Percentiles rank a stretch among this genome's conserved stretches.
Conservation (phyloP, 1,284 basidiomycete species). For the Fomitopsis palustris region DNA sequence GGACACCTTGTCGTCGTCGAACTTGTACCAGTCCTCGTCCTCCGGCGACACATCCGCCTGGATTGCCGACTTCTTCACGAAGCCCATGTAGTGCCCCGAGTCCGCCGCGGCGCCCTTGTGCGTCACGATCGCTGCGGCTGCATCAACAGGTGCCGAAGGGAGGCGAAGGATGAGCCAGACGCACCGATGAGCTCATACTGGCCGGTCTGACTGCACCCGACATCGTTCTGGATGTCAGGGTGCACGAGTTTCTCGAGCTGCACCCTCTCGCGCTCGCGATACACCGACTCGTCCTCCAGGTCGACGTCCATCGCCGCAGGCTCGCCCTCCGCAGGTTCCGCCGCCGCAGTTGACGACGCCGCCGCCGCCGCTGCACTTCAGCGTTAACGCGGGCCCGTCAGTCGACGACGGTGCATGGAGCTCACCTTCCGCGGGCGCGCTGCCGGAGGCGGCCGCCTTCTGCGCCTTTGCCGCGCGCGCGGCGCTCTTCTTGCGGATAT, state of each 20-base stretch:
- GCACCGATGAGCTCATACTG: constrained; percentile 83
- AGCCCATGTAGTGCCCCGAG: constrained; percentile 91
- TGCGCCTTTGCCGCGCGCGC: constrained; percentile 45
- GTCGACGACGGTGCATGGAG: neutral
- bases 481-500: constrained; percentile 62
- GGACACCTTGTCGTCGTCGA: constrained; percentile 90
- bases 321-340: constrained; percentile 1
- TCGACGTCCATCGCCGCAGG: constrained; percentile 27
- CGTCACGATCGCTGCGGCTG: constrained; percentile 76
- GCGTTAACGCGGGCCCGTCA: neutral
- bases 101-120: constrained; percentile 97
- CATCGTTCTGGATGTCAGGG: constrained; percentile 61
- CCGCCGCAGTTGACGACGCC: constrained; percentile 5
- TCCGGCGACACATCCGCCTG: constrained; percentile 36
- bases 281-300: constrained; percentile 58
- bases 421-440: constrained; percentile 11
- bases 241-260: constrained; percentile 66
- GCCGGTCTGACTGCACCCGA: constrained; percentile 71
- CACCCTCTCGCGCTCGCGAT: constrained; percentile 56
- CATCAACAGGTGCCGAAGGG: neutral
- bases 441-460: constrained; percentile 13
- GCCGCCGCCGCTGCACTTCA: neutral
- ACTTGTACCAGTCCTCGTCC: constrained; percentile 86
- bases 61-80: constrained; percentile 76
- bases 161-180: constrained; percentile 22